Evolutionary conservation across 257 asterid genomes (phyloP).

Genomic region (Penstemon newberryi): DNA sequence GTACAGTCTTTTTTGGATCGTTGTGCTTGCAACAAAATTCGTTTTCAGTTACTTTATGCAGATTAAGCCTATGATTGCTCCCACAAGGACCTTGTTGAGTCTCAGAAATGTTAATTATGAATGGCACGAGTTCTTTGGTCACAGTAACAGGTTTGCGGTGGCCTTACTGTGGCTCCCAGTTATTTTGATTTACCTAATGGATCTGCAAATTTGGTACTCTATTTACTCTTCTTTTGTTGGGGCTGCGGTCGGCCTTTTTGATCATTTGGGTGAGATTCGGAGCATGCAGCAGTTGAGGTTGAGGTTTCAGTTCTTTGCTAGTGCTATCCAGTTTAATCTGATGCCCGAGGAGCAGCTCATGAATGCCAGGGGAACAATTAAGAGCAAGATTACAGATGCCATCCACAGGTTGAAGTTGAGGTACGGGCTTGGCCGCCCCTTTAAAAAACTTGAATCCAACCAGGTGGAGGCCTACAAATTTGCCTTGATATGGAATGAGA

Average conservation of each 20-base stretch:
- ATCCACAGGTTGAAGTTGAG: constrained; percentile 85
- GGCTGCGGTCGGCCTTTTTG: constrained; percentile 87
- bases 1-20: constrained; percentile 83
- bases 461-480: constrained; percentile 96
- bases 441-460: constrained; percentile 86
- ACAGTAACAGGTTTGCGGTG: constrained; percentile 89
- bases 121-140: constrained; percentile 78
- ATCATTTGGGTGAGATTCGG: constrained; percentile 98
- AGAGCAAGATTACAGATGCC: constrained; percentile 79
- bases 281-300: constrained; percentile 89
- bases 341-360: constrained; percentile 99
- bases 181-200: constrained; percentile 87
- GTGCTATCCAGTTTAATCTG: constrained; percentile 94
- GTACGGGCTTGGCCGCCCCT: constrained; percentile 91
- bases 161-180: constrained; percentile 94
- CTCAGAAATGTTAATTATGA: constrained; percentile 55
- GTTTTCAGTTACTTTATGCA: constrained; percentile 92
- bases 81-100: constrained; percentile 66
- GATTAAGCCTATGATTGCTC: constrained; percentile 87
- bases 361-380: constrained; percentile 69
- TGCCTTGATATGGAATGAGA: constrained; percentile 97
- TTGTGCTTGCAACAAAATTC: constrained; percentile 83
- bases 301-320: constrained; percentile 97
- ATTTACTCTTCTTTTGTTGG: constrained; percentile 91
- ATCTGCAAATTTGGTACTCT: constrained; percentile 93